These are phyloP conservation scores for Saccharomyces eubayanus DNA, from an alignment of 805 yeast genomes.

Conservation along the genomic window DNA sequence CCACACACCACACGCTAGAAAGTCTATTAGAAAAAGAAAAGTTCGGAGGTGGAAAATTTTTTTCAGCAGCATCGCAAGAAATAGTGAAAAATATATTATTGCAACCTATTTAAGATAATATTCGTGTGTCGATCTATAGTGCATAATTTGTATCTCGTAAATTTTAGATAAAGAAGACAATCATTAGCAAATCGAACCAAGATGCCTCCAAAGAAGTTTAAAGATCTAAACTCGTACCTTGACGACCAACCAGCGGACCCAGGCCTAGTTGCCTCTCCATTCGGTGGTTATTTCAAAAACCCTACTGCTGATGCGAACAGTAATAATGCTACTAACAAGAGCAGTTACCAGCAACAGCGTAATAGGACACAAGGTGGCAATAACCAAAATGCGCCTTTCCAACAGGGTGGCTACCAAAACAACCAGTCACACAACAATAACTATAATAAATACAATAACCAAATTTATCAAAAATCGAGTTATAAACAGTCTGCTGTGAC, in stretches of 20 bases:
- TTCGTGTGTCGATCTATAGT: neutral
- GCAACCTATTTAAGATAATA: neutral
- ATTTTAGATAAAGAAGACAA: neutral
- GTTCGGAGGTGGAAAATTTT: neutral
- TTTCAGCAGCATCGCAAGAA: neutral
- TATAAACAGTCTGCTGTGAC: slow-evolving; percentile 32
- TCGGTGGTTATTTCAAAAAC: slow-evolving; percentile 29
- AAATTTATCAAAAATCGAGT: slow-evolving; percentile 8
- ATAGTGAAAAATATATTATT: neutral
- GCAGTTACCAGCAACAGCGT: slow-evolving; percentile 20
- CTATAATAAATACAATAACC: slow-evolving; percentile 15
- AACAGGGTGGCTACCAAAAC: slow-evolving; percentile 5
- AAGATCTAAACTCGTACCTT: slow-evolving; percentile 23
- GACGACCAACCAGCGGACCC: slow-evolving; percentile 27
- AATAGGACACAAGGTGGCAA: slow-evolving; percentile 14
- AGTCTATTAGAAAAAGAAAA: neutral
- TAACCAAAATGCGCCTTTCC: slow-evolving; percentile 5
- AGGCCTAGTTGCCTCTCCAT: slow-evolving; percentile 26
- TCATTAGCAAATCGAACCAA: neutral
- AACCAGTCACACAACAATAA: slow-evolving; percentile 9
- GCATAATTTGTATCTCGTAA: neutral
- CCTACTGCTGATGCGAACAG: slow-evolving; percentile 2
- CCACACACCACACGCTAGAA: neutral
- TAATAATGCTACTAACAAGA: slow-evolving; percentile 4
- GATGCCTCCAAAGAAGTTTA: slow-evolving; percentile 31